Evolutionary conservation across 495 filamentous ascomycete species (phyloP), one percentile per base, ranked within the genome.

Genomic region (Talaromyces borbonicus): DNA sequence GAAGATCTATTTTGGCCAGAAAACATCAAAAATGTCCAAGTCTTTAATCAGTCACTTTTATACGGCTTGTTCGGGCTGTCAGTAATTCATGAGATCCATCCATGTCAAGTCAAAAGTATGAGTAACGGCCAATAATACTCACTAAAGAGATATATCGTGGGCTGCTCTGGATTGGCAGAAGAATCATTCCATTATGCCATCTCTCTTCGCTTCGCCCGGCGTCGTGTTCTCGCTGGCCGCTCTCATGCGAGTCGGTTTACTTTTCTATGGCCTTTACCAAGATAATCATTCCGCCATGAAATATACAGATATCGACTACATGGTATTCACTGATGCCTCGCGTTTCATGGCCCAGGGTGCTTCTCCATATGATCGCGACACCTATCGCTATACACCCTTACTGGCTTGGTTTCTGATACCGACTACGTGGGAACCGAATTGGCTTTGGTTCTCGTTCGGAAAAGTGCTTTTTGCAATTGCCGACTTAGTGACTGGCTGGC

Each of bases 281-380:
- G 92, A 98, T 60, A 80, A 85, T 48, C 73, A 86, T 66, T 92
- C 88, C 8, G 74, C 88, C 2, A 65, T 98, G 54, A 95, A 95
- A 65, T 98, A 96, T 73, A 98, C 93, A 43, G 92, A 98, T 64
- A 95, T 98, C 57, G 92, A 98, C 74, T 98, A 98, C 71, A 80
- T 85, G 54, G 92, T 98, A 49, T 98, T 98, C 72, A 97, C 93
- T n/a, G 89, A 95, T 60, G 92, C 92, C 8, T 77, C 93, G 6
- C 85, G 84, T 49, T 90, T 83, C 59, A 73, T 86, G 32, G 64
- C 73, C 0, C 68, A 61, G 20, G 71, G 84, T 2, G 59, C 54
- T 2, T 85, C 85, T 2, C 92, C 92, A 0, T 98, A 98, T 61
- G 66, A 72, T 18, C 77, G 92, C 25, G 92, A 92, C 55, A 98